A percentile compares a stretch with the other conserved stretches of the same genome.
Conservation (phyloP, 2,329 filamentous ascomycete genomes). For the Lachnellula arida region DNA sequence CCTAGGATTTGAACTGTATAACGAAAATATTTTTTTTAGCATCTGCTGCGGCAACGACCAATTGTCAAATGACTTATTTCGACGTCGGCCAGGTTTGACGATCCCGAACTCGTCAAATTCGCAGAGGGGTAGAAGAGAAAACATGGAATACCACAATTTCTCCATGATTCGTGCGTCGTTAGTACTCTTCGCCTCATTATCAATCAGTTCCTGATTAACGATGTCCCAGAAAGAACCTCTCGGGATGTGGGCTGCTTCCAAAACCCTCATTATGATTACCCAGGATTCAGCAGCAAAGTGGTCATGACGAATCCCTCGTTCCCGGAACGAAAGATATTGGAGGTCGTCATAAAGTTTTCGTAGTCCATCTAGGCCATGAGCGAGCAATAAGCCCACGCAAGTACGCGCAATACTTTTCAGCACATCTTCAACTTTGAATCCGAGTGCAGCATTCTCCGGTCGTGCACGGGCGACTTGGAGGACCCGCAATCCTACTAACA, state of each 20-base stretch:
- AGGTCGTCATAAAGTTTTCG: constrained; percentile 45
- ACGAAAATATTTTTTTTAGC: constrained; percentile 51
- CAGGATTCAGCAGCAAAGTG: constrained; percentile 48
- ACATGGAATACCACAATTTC: constrained; percentile 52
- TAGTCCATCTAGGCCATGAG: constrained; percentile 40
- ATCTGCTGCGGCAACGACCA: constrained; percentile 57
- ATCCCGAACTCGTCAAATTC: constrained; percentile 55
- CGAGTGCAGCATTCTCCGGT: constrained; percentile 4
- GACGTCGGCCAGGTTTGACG: constrained; percentile 38
- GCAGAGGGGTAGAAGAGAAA: constrained; percentile 55
- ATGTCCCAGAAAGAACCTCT: constrained; percentile 58
- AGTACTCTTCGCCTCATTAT: constrained; percentile 32
- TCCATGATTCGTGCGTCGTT: constrained; percentile 48
- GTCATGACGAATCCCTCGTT: constrained; percentile 48
- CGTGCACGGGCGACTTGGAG: constrained; percentile 38
- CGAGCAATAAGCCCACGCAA: constrained; percentile 39
- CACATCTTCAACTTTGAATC: constrained; percentile 44
- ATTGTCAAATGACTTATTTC: constrained; percentile 45
- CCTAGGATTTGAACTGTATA: constrained; percentile 51
- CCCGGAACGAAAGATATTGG: constrained; percentile 41
- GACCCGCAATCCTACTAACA: constrained; percentile 37
- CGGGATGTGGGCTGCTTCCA: constrained; percentile 47
- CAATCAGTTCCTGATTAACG: constrained; percentile 40
- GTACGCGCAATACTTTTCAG: constrained; percentile 40
- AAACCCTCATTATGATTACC: constrained; percentile 52